phyloP scores from a whole-genome alignment of 2,329 filamentous ascomycete genomes.

The Calonectria henricotiae region DNA sequence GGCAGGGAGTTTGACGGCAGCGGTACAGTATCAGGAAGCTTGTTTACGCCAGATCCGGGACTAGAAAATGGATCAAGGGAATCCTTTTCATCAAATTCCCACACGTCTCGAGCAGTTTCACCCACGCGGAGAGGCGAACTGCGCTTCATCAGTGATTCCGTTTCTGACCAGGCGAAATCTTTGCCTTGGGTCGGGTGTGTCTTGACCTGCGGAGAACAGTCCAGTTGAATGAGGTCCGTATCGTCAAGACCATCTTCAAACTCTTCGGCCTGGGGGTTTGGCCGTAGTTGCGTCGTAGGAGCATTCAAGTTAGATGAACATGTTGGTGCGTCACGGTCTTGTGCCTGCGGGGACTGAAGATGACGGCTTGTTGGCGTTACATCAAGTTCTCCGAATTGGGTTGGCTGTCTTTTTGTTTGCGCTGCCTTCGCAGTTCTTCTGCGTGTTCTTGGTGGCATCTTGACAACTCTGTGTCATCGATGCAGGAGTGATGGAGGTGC shows the following conservation, averaged over 20 bases:
- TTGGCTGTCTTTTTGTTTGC: slow-evolving; percentile 39
- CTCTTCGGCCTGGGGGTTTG: slow-evolving; percentile 28
- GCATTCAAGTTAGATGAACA: background rate
- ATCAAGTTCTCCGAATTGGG: slow-evolving; percentile 54
- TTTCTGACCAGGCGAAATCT: slow-evolving; percentile 54
- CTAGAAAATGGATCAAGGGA: slow-evolving; percentile 53
- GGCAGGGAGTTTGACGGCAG: slow-evolving; percentile 38
- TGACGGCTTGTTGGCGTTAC: slow-evolving; percentile 56
- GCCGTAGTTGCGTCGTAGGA: background rate
- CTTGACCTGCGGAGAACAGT: background rate
- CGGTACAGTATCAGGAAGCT: slow-evolving; percentile 56
- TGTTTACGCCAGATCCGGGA: slow-evolving; percentile 42
- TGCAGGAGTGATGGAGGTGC: too few relatives aligned
- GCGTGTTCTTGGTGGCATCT: slow-evolving; percentile 43
- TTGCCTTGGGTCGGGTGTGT: slow-evolving; percentile 11
- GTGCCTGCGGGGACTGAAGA: slow-evolving; percentile 39
- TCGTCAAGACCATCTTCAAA: slow-evolving; percentile 51
- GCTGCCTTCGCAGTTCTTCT: slow-evolving; percentile 40
- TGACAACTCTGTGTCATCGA: background rate
- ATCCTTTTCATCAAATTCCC: slow-evolving; percentile 50
- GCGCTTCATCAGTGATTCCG: slow-evolving; percentile 50
- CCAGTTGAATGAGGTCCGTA: slow-evolving; percentile 46
- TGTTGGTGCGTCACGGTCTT: background rate
- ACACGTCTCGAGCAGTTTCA: slow-evolving; percentile 39
- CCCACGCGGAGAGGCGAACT: slow-evolving; percentile 52